A percentile compares a stretch with the other conserved stretches of the same genome.
These are phyloP conservation scores for Alternaria incomplexa DNA, from an alignment of 2,329 filamentous ascomycete genomes.

Conservation along the genomic window DNA sequence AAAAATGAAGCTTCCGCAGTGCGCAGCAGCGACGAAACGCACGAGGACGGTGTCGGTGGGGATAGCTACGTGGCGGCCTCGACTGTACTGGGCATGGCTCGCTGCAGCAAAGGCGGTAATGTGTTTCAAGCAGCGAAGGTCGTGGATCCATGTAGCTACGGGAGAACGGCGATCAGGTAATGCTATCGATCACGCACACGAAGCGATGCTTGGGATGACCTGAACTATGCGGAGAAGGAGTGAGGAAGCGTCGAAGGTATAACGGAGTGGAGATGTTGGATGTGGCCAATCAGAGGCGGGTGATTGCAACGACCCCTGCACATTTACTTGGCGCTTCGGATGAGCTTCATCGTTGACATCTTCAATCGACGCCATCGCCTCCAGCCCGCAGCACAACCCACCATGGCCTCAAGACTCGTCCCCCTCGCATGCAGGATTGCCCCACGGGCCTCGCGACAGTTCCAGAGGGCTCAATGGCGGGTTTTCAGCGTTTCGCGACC, in stretches of 20 bases:
- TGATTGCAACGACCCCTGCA: constrained; percentile 21
- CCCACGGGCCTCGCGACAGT: constrained; percentile 68
- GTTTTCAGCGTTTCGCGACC: constrained; percentile 72
- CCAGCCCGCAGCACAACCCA: constrained; percentile 32
- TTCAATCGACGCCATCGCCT: constrained; percentile 31
- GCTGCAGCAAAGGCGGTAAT: constrained; percentile 4
- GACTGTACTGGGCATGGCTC: constrained; percentile 10
- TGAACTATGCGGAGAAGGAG: neutral
- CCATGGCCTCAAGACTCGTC: constrained; percentile 84
- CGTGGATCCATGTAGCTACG: constrained; percentile 1
- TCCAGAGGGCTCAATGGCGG: constrained; percentile 71
- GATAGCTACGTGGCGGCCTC: constrained; percentile 14
- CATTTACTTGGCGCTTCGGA: constrained; percentile 13
- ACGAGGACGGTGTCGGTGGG: constrained; percentile 9
- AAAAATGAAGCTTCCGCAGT: constrained; percentile 10
- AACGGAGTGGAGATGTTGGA: neutral
- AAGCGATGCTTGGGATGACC: neutral
- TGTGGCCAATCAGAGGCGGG: constrained; percentile 11
- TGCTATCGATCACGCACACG: neutral
- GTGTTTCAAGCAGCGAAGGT: constrained; percentile 2
- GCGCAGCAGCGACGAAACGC: neutral
- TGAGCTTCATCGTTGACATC: constrained; percentile 29
- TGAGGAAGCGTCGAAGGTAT: neutral
- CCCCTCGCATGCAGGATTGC: constrained; percentile 75
- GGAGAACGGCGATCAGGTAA: constrained; percentile 6